Conservation (phyloP, 2,329 filamentous ascomycete species). For the Aspergillus sp. region DNA sequence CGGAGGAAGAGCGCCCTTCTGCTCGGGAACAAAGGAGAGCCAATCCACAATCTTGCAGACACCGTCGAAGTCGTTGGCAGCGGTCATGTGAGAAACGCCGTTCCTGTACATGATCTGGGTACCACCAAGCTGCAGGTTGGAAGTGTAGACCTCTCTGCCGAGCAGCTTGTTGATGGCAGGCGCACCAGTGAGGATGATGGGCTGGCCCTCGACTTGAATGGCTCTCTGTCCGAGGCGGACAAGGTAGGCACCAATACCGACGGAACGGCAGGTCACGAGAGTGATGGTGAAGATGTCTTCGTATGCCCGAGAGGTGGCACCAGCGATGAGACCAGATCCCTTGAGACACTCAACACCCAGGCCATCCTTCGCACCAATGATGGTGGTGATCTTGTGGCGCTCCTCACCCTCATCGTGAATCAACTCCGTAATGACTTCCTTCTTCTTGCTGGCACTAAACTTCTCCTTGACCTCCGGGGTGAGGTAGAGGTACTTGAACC, state of each 20-base stretch:
- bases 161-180: slow-evolving; percentile 97
- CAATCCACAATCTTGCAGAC: slow-evolving; percentile 97
- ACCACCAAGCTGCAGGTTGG: slow-evolving; percentile 97
- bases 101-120: slow-evolving; percentile 99
- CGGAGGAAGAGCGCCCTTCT: slow-evolving; percentile 89
- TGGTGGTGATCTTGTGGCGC: slow-evolving; percentile 89
- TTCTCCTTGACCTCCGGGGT: slow-evolving; percentile 81
- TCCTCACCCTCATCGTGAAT: slow-evolving; percentile 83
- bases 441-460: slow-evolving; percentile 74
- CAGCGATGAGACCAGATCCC: slow-evolving; percentile 96
- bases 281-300: slow-evolving; percentile 99
- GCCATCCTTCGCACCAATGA: slow-evolving; percentile 90
- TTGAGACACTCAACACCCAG: slow-evolving; percentile 96
- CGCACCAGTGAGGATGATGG: slow-evolving; percentile 97
- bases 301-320: slow-evolving; percentile 94
- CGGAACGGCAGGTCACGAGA: slow-evolving; percentile 94
- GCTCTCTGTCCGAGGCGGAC: slow-evolving; percentile 97
- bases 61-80: slow-evolving; percentile 95
- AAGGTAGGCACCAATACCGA: slow-evolving; percentile 98
- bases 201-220: slow-evolving; percentile 97
- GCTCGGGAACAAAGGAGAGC: slow-evolving; percentile 96
- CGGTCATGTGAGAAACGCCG: slow-evolving; percentile 98
- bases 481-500: slow-evolving; percentile 97
- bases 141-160: slow-evolving; percentile 97
- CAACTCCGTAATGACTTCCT: slow-evolving; percentile 83